A percentile compares a stretch with the other conserved stretches of the same genome.
These are phyloP conservation scores for Fonsecaea nubica DNA, from an alignment of 2,329 filamentous ascomycete species.

Conservation along the genomic window DNA sequence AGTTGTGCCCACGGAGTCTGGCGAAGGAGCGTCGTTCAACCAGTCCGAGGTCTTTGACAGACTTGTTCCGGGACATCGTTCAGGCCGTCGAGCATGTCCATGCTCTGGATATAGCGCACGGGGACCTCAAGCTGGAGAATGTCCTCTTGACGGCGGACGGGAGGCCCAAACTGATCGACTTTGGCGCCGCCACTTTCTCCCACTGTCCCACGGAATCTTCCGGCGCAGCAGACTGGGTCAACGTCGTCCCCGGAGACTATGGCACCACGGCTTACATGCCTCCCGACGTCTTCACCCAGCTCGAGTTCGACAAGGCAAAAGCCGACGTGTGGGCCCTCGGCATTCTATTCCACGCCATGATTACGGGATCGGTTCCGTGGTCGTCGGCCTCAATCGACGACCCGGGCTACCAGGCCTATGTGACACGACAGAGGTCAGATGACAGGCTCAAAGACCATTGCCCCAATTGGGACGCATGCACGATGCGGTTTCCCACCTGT, in stretches of 20 bases:
- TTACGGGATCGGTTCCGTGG: slow-evolving; percentile 4
- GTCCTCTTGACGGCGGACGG: slow-evolving; percentile 4
- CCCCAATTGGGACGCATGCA: not conserved
- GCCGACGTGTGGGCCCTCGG: slow-evolving; percentile 14
- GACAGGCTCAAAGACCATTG: not conserved
- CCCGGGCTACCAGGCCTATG: not conserved
- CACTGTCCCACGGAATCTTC: not conserved
- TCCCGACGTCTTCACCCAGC: slow-evolving; percentile 1
- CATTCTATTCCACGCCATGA: not conserved
- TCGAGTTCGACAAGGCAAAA: slow-evolving; percentile 13
- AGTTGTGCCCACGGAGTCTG: slow-evolving; percentile 9
- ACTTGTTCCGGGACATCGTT: not conserved
- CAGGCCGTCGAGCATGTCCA: slow-evolving; percentile 3
- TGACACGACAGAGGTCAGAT: not conserved
- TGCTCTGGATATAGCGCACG: not conserved
- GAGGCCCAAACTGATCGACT: slow-evolving; percentile 8
- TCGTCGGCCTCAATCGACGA: slow-evolving; percentile 1
- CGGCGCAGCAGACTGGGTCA: not conserved
- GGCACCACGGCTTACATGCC: slow-evolving; percentile 13
- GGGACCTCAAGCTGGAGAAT: slow-evolving; percentile 13
- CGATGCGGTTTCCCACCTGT: not conserved
- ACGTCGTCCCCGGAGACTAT: slow-evolving; percentile 11
- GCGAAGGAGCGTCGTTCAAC: not conserved
- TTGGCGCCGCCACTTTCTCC: slow-evolving; percentile 2
- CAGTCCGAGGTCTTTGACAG: not conserved